Conservation (phyloP, 805 yeast genomes). For the Kurtzmaniella fragi region DNA sequence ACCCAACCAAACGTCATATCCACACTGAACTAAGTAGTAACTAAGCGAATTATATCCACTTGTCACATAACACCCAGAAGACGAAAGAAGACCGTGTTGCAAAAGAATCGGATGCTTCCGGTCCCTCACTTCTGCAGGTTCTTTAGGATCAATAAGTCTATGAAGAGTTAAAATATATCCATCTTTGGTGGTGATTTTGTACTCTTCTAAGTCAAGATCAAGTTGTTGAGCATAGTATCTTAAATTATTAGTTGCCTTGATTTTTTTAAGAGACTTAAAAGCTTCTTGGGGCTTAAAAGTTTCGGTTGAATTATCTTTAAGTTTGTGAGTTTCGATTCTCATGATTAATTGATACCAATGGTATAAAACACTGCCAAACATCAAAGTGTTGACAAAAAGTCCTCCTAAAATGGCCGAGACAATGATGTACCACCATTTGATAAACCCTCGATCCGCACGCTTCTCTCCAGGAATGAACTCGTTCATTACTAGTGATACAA, state of each 20-base stretch:
- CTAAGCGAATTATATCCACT: conserved; percentile 81
- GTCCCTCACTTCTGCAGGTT: conserved; percentile 22
- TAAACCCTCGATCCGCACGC: conserved; percentile 15
- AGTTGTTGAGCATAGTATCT: conserved; percentile 62
- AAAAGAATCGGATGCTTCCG: conserved; percentile 60
- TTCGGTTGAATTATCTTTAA: conserved; percentile 11
- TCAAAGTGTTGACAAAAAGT: conserved; percentile 20
- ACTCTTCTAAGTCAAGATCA: conserved; percentile 55
- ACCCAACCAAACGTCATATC: conserved; percentile 89
- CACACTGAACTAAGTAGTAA: conserved; percentile 44
- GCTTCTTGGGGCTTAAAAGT: conserved; percentile 29
- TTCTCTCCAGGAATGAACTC: conserved; percentile 20
- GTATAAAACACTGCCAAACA: conserved; percentile 23
- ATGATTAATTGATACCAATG: conserved; percentile 23
- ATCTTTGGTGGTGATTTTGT: conserved; percentile 66
- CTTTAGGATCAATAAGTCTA: conserved; percentile 51
- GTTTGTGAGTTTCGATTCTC: conserved; percentile 24
- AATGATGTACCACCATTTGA: conserved; percentile 15
- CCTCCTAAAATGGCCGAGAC: conserved; percentile 24
- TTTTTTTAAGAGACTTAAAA: conserved; percentile 26
- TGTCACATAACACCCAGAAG: conserved; percentile 80
- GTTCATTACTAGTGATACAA: too few relatives aligned
- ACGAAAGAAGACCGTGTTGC: conserved; percentile 84
- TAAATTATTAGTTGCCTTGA: conserved; percentile 42
- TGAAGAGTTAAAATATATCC: conserved; percentile 71